phyloP scores from a whole-genome alignment of 164 flowering plant species.

The Chimonanthus praecox region DNA sequence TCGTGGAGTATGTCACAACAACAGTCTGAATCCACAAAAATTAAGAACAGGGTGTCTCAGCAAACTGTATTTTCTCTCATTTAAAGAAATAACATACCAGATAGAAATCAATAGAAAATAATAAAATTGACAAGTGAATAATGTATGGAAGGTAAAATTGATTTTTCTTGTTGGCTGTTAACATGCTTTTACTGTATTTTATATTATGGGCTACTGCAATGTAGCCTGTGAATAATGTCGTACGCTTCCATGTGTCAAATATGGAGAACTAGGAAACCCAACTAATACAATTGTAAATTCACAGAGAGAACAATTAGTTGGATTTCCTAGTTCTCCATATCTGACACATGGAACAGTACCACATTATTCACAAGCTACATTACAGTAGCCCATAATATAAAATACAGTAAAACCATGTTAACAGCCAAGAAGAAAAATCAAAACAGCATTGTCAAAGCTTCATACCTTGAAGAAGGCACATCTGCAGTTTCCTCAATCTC shows the following conservation, averaged over 20 bases:
- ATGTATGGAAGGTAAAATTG: too few species aligned
- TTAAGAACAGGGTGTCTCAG: too few species aligned
- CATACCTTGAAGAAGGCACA: conserved; percentile 55
- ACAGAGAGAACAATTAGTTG: background rate
- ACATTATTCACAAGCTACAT: conserved; percentile 13
- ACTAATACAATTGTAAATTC: too few species aligned
- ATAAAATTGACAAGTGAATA: too few species aligned
- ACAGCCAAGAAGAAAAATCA: background rate
- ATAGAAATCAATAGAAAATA: too few species aligned
- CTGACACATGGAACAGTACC: background rate
- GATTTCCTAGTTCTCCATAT: background rate
- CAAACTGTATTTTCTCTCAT: too few species aligned
- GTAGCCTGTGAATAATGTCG: conserved; percentile 10
- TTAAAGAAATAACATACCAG: too few species aligned
- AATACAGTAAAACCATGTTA: background rate
- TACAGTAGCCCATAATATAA: background rate
- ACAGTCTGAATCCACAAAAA: too few species aligned
- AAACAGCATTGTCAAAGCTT: background rate
- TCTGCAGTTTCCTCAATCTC: conserved; percentile 45
- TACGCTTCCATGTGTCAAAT: background rate
- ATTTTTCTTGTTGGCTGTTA: background rate
- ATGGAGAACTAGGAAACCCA: background rate
- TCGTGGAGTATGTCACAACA: too few species aligned
- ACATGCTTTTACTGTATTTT: background rate
- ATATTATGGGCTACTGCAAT: background rate